These are phyloP conservation scores for Pseudozyma thailandica DNA, from an alignment of 1,284 basidiomycete genomes.

Conservation along the genomic window DNA sequence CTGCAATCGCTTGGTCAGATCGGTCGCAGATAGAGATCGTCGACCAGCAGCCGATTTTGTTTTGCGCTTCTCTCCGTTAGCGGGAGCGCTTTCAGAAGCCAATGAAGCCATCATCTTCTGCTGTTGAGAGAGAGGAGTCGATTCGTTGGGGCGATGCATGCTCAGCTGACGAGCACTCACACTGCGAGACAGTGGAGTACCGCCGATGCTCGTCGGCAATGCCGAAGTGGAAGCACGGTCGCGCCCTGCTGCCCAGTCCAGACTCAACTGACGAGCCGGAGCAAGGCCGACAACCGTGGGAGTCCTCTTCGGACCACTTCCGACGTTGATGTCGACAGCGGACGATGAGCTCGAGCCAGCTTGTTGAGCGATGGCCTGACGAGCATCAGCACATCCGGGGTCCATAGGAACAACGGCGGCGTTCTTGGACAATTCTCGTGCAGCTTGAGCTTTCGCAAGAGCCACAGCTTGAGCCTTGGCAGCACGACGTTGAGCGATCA, in stretches of 20 bases:
- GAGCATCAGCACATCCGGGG: slow-evolving; percentile 41
- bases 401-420: slow-evolving; percentile 12
- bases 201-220: slow-evolving; percentile 34
- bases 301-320: slow-evolving; percentile 6
- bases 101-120: not conserved
- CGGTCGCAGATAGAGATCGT: slow-evolving; percentile 37
- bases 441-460: slow-evolving; percentile 21
- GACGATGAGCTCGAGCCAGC: slow-evolving; percentile 8
- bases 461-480: slow-evolving; percentile 43
- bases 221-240: slow-evolving; percentile 43
- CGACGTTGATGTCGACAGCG: slow-evolving; percentile 2
- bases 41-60: slow-evolving; percentile 7
- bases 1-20: slow-evolving; percentile 45
- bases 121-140: slow-evolving; percentile 19
- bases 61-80: slow-evolving; percentile 13
- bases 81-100: slow-evolving; percentile 5
- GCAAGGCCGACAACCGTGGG: slow-evolving; percentile 32
- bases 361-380: slow-evolving; percentile 42
- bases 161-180: slow-evolving; percentile 37
- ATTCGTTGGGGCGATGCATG: slow-evolving; percentile 21
- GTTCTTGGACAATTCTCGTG: slow-evolving; percentile 5
- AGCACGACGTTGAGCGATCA: slow-evolving; percentile 58
- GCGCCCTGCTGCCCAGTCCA: slow-evolving; percentile 58
- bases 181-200: slow-evolving; percentile 41
- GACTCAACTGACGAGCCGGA: slow-evolving; percentile 30